These are phyloP conservation scores for Oropetium thomaeum DNA, from an alignment of 176 grass and related monocot genomes.

Conservation along the genomic window DNA sequence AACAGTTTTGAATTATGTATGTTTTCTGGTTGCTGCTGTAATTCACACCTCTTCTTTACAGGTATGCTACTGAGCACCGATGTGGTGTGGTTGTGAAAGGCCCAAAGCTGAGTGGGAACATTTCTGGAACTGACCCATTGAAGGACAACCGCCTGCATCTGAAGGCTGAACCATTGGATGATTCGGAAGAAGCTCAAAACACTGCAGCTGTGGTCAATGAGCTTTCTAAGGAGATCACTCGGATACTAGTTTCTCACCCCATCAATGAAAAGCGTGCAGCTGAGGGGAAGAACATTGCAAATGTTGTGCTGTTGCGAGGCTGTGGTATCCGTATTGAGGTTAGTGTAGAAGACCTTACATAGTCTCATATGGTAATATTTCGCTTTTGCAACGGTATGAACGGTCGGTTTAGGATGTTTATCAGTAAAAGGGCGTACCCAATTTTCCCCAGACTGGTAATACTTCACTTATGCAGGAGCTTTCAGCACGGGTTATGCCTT, in stretches of 20 bases:
- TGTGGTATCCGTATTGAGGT: conserved; percentile 98
- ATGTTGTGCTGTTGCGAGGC: conserved; percentile 77
- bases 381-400: background rate
- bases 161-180: conserved; percentile 74
- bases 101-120: conserved; percentile 84
- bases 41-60: conserved; percentile 24
- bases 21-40: background rate
- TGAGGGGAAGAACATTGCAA: conserved; percentile 83
- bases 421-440: too few relatives aligned
- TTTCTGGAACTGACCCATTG: conserved; percentile 94
- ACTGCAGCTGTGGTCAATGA: conserved; percentile 81
- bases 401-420: background rate
- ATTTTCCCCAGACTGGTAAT: too few relatives aligned
- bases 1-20: background rate
- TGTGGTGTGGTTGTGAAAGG: conserved; percentile 98
- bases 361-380: background rate
- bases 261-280: conserved; percentile 67
- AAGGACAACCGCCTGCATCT: conserved; percentile 92
- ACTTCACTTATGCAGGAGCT: too few relatives aligned
- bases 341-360: conserved; percentile 29
- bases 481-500: too few relatives aligned
- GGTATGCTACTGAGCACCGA: conserved; percentile 95
- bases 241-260: conserved; percentile 70
- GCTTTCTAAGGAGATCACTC: conserved; percentile 82
- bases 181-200: conserved; percentile 84